Evolutionary conservation across 2,329 filamentous ascomycete genomes (phyloP), one percentile per base, ranked within the genome.

Genomic region (Pestalotiopsis sp.): DNA sequence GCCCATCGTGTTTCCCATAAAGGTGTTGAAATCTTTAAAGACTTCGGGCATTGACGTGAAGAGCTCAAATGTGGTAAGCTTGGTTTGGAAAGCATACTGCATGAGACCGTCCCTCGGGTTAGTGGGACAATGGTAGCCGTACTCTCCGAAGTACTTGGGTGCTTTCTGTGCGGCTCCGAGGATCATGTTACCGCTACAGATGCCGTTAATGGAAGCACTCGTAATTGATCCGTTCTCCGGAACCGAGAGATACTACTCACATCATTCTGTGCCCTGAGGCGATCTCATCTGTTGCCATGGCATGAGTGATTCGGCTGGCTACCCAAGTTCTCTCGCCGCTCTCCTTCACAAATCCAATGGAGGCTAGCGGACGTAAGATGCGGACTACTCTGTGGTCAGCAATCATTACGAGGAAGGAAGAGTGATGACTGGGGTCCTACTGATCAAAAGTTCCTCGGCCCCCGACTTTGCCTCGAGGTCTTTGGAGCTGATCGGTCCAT

Each of bases 1-100:
- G 1, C 76, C 76, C 74, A 77, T 74, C 0, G 73, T 74, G 36
- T 72, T 76, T 2, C 76, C 74, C 76, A 76, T 76, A 65, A 75
- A 76, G 4, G 61, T 64, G 38, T 76, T 74, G 69, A 77, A 76
- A 41, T 77, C 75, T 9, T 68, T 68, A 11, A 73, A 41, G 6
- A 74, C 59, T 5, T 65, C 12, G 0, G 76, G 75, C 23, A 71
- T 74, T 0, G 72, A 68, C 4, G 31, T 66, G 36, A 75, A 70
- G 0, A 74, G n/a, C 23, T 75, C 65, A 62, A 76, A 77, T 0
- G 68, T 67, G 0, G 67, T 67, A 3, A 77, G 14, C 39, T 77
- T 77, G 0, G 76, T 73, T 38, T 73, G 67, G 31, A 74, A 76
- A 0, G 74, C 75, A 49, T 76, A 76, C 49, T 77, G 76, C 69